These are phyloP conservation scores for Pythium coloratum DNA, from an alignment of 352 stramenopile species.

Conservation along the genomic window DNA sequence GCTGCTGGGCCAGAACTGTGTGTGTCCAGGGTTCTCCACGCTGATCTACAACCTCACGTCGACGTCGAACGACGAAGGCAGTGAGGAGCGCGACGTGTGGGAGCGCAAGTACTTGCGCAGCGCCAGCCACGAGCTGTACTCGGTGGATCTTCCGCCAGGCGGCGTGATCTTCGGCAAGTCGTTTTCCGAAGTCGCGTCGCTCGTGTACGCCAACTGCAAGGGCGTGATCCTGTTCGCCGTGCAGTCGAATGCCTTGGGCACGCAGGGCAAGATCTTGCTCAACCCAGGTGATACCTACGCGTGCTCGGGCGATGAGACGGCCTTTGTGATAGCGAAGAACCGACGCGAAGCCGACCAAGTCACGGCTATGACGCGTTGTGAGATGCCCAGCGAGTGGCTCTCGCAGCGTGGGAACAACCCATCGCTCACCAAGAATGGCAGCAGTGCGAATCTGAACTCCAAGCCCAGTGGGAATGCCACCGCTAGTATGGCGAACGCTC, in stretches of 20 bases:
- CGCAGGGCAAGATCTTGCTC: constrained; percentile 55
- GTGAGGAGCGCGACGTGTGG: constrained; percentile 40
- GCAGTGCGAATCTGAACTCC: neutral
- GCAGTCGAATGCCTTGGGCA: constrained; percentile 26
- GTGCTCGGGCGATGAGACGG: constrained; percentile 63
- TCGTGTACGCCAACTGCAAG: constrained; percentile 73
- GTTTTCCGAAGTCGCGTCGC: constrained; percentile 76
- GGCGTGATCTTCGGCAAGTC: constrained; percentile 62
- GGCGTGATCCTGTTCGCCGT: constrained; percentile 82
- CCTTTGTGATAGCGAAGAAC: constrained; percentile 77
- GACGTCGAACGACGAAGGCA: constrained; percentile 65
- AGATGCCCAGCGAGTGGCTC: constrained; percentile 29
- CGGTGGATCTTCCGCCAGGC: constrained; percentile 56
- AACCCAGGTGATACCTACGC: constrained; percentile 78
- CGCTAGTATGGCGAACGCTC: neutral
- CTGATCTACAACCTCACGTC: constrained; percentile 88
- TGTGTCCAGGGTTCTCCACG: constrained; percentile 84
- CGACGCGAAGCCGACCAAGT: constrained; percentile 50
- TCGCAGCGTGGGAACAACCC: constrained; percentile 25
- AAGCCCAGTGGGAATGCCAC: neutral
- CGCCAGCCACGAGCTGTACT: constrained; percentile 81
- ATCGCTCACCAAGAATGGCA: constrained; percentile 13
- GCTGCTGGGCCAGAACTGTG: constrained; percentile 81
- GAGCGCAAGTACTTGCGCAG: constrained; percentile 73
- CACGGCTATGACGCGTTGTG: constrained; percentile 23